These are phyloP conservation scores for Coelastrella sp. DNA, from an alignment of 139 green algal species.

Conservation along the genomic window DNA sequence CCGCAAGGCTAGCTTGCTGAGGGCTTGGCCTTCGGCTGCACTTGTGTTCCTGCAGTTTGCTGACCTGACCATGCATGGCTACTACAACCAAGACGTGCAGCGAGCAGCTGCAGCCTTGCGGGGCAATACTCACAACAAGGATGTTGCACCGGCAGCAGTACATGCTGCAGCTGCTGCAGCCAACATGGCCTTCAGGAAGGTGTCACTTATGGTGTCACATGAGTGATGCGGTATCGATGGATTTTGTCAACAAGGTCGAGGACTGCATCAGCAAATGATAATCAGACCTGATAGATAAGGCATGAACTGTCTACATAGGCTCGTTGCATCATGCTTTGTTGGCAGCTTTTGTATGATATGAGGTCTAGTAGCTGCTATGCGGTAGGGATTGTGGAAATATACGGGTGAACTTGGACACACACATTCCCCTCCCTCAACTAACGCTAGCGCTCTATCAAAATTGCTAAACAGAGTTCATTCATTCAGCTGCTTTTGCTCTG, in stretches of 20 bases:
- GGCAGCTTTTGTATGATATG: too few species aligned
- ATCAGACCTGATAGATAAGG: too few species aligned
- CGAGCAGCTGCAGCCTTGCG: not conserved
- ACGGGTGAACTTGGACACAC: too few species aligned
- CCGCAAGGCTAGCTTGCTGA: not conserved
- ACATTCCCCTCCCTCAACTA: too few species aligned
- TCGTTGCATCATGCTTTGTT: too few species aligned
- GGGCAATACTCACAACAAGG: not conserved
- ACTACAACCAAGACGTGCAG: constrained; percentile 58
- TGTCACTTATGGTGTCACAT: not conserved
- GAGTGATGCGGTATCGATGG: not conserved
- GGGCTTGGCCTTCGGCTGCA: constrained; percentile 17
- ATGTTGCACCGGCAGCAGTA: constrained; percentile 38
- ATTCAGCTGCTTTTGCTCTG: too few species aligned
- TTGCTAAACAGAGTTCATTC: too few species aligned
- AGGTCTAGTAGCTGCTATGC: too few species aligned
- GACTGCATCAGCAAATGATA: not conserved
- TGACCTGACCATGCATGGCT: constrained; percentile 63
- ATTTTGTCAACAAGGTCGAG: not conserved
- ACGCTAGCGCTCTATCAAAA: too few species aligned
- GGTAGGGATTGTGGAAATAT: too few species aligned
- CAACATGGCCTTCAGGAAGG: not conserved
- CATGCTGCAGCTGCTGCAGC: constrained; percentile 20
- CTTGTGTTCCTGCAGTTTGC: constrained; percentile 82
- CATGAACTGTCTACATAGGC: too few species aligned